These are phyloP conservation scores for Blumeria graminis DNA, from an alignment of 2,329 filamentous ascomycete genomes.

Conservation along the genomic window DNA sequence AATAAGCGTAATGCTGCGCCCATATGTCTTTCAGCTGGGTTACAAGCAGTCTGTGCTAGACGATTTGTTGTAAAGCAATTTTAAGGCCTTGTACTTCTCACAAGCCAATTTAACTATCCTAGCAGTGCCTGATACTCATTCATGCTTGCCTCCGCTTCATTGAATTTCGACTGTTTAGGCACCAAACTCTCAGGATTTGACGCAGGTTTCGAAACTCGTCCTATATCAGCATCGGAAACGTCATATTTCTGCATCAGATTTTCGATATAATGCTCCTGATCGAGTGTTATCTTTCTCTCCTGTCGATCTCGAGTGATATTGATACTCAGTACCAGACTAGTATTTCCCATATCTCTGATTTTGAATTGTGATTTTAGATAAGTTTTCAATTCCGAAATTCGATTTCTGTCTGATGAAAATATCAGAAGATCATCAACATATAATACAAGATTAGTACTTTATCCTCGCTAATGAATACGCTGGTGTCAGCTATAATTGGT, in stretches of 20 bases:
- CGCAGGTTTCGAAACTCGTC: not conserved
- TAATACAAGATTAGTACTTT: not conserved
- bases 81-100: not conserved
- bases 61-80: slow-evolving; percentile 1
- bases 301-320: not conserved
- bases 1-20: not conserved
- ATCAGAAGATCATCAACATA: not conserved
- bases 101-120: not conserved
- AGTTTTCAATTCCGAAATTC: not conserved
- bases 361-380: not conserved
- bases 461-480: not conserved
- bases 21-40: not conserved
- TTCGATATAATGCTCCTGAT: slow-evolving; percentile 1
- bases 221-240: not conserved
- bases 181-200: not conserved
- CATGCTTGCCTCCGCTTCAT: not conserved
- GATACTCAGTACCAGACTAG: not conserved
- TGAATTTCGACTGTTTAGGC: not conserved
- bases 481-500: not conserved
- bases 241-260: not conserved
- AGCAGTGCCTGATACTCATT: not conserved
- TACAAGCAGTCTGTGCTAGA: not conserved
- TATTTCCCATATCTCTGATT: not conserved
- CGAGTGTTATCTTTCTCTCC: not conserved
- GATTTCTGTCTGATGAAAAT: not conserved